Conservation (phyloP, 345 rosid species). For the Moringa oleifera region DNA sequence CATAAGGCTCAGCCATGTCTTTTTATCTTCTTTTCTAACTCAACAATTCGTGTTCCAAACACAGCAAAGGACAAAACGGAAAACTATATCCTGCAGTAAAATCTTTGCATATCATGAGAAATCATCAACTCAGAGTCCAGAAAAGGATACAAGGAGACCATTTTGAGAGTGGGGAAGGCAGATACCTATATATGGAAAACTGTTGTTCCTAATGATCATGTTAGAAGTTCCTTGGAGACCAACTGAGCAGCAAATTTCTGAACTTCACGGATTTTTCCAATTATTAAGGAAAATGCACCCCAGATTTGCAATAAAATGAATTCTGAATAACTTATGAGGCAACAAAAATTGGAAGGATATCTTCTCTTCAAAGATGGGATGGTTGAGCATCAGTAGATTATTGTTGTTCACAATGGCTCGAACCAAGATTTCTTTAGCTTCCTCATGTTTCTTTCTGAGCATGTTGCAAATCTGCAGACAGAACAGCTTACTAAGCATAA, state of each 20-base stretch:
- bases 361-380: constrained; percentile 68
- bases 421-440: constrained; percentile 79
- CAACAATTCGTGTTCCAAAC: too few species aligned
- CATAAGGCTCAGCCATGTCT: too few species aligned
- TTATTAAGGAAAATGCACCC: constrained; percentile 40
- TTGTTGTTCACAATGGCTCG: constrained; percentile 79
- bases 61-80: too few species aligned
- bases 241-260: constrained; percentile 53
- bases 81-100: too few species aligned
- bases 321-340: not conserved
- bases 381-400: constrained; percentile 75
- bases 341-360: constrained; percentile 55
- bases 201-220: constrained; percentile 10
- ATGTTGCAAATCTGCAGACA: constrained; percentile 63
- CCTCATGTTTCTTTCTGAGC: constrained; percentile 80
- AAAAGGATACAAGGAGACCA: too few species aligned
- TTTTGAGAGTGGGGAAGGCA: not conserved
- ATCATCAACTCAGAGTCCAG: not conserved
- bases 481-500: not conserved
- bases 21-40: too few species aligned
- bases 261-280: constrained; percentile 49
- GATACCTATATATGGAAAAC: constrained; percentile 12
- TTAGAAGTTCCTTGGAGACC: constrained; percentile 27
- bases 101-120: not conserved
- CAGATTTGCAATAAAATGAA: not conserved